Evolutionary conservation across 106 monocot species (phyloP), one percentile per base, ranked within the genome.

Genomic region (Agapanthus africanus): DNA sequence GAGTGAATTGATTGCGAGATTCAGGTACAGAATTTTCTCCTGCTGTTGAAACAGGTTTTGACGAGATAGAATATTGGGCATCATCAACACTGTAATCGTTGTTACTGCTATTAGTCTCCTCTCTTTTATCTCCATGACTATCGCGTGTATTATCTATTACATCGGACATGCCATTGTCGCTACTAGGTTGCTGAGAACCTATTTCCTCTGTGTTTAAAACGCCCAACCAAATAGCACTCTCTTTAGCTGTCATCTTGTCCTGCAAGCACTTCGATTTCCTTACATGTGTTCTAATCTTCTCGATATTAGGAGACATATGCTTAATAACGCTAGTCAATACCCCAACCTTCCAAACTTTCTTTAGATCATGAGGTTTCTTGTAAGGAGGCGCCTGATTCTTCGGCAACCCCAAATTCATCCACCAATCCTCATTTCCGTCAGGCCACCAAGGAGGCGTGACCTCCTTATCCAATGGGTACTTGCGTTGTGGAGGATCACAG

Each of bases 241-340:
- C 97, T 74, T 92, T 90, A 0, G 92, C 97, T 42, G 80, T 99
- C 97, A 99, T 99, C 68, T 99, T 99, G 70, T 92, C 97, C 76
- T 99, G 97, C 76, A 99, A 87, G 69, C 92, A 92, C 72, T 99
- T 99, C 21, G 91, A 92, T 79, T 99, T 99, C 51, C 83, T 71
- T 6, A 99, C 80, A 79, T 83, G 87, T 5, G 75, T 84, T 74
- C 74, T 86, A 11, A 99, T 87, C 66, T 99, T 99, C 14, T 79
- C 84, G 65, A 92, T 84, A 79, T 92, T 87, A 16, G 97, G 97
- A 42, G 91, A 87, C 97, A 99, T 92, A 67, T 99, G 97, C 79
- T 99, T 99, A 25, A 99, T 90, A 11, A 99, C 91, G 47, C 76
- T 80, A 0, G 84, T 90, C 10, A 99, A 81, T n/a, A 99, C 92